A percentile compares a stretch with the other conserved stretches of the same genome.
phyloP scores from a whole-genome alignment of 495 filamentous ascomycete species.

The Sabuloglossum arenarium region DNA sequence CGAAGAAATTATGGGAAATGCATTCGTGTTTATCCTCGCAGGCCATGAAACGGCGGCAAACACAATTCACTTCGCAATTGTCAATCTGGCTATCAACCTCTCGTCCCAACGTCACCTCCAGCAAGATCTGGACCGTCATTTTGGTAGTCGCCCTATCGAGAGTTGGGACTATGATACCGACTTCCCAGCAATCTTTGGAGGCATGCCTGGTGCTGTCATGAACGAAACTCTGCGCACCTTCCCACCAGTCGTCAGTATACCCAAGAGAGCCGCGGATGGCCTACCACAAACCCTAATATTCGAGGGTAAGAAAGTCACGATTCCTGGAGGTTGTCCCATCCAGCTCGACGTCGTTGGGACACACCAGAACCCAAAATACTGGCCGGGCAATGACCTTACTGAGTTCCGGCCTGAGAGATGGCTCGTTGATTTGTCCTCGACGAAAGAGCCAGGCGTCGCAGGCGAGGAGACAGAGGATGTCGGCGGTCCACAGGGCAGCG shows the following conservation, averaged over 20 bases:
- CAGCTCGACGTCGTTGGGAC: conserved; percentile 23
- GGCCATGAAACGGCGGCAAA: conserved; percentile 59
- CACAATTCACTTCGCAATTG: conserved; percentile 36
- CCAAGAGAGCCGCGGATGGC: conserved; percentile 29
- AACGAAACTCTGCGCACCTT: conserved; percentile 46
- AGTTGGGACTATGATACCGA: conserved; percentile 42
- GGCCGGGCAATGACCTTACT: conserved; percentile 25
- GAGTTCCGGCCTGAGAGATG: conserved; percentile 35
- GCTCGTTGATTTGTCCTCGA: conserved; percentile 23
- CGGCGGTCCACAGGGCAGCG: conserved; percentile 30
- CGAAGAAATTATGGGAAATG: conserved; percentile 45
- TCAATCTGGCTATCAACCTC: conserved; percentile 38
- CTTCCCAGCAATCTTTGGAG: conserved; percentile 32
- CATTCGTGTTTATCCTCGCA: conserved; percentile 49
- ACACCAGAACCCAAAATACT: conserved; percentile 40
- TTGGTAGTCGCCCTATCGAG: conserved; percentile 25
- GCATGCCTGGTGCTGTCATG: conserved; percentile 43
- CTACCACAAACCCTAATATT: conserved; percentile 30
- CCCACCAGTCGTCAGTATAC: conserved; percentile 38
- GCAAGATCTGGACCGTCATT: conserved; percentile 33
- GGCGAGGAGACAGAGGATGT: conserved; percentile 27
- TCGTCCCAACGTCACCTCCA: conserved; percentile 36
- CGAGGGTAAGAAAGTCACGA: conserved; percentile 24
- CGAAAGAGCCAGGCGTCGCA: background rate
- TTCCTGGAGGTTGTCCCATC: conserved; percentile 28